Evolutionary conservation across 2,329 filamentous ascomycete genomes (phyloP).

Genomic region (Colletotrichum karsti): DNA sequence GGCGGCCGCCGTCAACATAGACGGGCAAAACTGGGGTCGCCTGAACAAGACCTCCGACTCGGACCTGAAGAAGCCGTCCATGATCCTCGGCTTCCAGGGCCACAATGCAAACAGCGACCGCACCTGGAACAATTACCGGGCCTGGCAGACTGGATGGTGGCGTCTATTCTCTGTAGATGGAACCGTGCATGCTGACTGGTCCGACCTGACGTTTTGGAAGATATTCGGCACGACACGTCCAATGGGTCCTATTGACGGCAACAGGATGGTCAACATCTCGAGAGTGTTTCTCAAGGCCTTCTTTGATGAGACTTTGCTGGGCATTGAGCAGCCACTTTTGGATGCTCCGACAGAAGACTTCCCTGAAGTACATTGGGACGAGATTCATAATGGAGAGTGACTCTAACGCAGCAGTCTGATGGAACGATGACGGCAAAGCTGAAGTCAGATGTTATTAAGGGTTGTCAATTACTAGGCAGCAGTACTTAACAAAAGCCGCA

Average conservation of each 20-base stretch:
- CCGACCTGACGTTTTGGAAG: conserved; percentile 26
- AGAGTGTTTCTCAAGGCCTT: conserved; percentile 22
- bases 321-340: background rate
- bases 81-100: conserved; percentile 31
- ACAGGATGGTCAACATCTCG: conserved; percentile 19
- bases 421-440: too few relatives aligned
- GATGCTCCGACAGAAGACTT: conserved; percentile 10
- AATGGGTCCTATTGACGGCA: conserved; percentile 16
- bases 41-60: conserved; percentile 24
- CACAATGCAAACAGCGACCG: conserved; percentile 27
- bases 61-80: conserved; percentile 32
- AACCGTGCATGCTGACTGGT: conserved; percentile 20
- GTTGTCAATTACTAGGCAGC: too few relatives aligned
- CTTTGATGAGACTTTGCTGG: conserved; percentile 18
- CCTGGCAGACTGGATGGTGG: conserved; percentile 27
- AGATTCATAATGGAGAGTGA: background rate
- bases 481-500: too few relatives aligned
- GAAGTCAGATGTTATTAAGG: too few relatives aligned
- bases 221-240: conserved; percentile 5
- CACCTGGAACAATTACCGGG: conserved; percentile 18
- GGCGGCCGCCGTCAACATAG: conserved; percentile 33
- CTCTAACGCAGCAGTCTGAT: too few relatives aligned
- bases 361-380: conserved; percentile 16
- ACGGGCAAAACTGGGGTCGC: conserved; percentile 29
- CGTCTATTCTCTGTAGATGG: conserved; percentile 19